Evolutionary conservation across 1,139 yeast species (phyloP).

Genomic region (Hemisphaericaspora xylofermentans): DNA sequence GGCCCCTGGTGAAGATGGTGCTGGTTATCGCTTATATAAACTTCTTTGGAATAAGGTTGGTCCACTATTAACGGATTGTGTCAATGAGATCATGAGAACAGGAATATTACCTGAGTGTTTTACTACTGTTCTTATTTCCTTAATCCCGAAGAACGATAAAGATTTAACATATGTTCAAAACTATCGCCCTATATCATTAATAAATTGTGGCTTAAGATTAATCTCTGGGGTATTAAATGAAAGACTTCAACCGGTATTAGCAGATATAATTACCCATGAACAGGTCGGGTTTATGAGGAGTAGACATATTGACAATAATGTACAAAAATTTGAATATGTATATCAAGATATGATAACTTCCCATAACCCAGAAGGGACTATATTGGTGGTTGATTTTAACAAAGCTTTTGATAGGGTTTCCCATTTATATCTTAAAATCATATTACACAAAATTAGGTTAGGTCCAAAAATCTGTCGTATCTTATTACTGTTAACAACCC

Average conservation of each 20-base stretch:
- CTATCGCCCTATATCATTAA: background rate
- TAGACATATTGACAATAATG: background rate
- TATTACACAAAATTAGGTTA: background rate
- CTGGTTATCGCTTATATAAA: background rate
- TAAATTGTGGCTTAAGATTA: background rate
- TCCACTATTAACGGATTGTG: background rate
- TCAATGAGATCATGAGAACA: background rate
- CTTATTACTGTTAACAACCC: background rate
- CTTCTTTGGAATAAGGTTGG: background rate
- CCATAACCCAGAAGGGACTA: background rate
- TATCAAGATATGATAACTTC: background rate
- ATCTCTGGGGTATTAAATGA: constrained; percentile 1
- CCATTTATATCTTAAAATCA: background rate
- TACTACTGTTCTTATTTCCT: background rate
- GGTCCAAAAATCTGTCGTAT: background rate
- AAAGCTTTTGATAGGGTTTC: background rate
- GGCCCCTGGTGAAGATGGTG: background rate
- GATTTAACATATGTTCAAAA: background rate
- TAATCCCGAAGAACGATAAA: background rate
- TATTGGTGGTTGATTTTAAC: background rate
- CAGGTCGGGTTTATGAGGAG: constrained; percentile 1
- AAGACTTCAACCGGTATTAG: background rate
- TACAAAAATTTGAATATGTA: background rate
- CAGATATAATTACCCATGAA: background rate
- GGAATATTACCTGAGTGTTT: background rate